Evolutionary conservation across 1,284 basidiomycete species (phyloP), one percentile per base, ranked within the genome.

Genomic region (Coniferiporia weirii): DNA sequence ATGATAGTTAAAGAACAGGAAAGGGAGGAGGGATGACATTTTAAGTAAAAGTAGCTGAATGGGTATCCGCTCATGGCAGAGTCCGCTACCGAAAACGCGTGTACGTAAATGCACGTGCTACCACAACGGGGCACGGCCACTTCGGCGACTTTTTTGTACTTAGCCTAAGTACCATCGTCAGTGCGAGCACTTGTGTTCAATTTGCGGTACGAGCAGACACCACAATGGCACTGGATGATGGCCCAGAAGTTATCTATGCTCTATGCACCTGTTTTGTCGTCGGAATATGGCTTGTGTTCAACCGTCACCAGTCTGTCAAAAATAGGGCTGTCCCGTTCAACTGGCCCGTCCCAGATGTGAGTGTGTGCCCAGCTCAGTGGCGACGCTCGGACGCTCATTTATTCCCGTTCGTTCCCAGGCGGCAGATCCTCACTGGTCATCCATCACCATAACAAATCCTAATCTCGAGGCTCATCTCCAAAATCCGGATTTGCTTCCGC

Each of bases 261-360:
- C 72, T 90, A 34, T 78, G 83, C 1, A 67, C 81, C 38, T 89
- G 85, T 74, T 82, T 88, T 63, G 85, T 79, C 46, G 76, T 87
- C 57, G 89, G 89, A 36, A 88, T 91, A 61, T 91, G 83, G 77
- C 75, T 90, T 20, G 88, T 91, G 53, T 79, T 84, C 65, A 75
- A 83, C 70, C 81, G 89, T 52, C 88, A 90, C 71, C 82, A 87
- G 66, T 83, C 81, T 65, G 79, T 83, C 52, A 81, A 81, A 65
- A 90, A 88, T 66, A 84, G 83, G 59, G 82, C 91, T 0, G 78
- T 91, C 1, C 76, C 79, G 4, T 93, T 93, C 70, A 67, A 73
- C 51, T 76, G 79, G 66, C 74, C 73, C 40, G 67, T 73, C 7
- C 89, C 87, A n/a, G 73, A 78, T 44, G 91, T 91, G 67, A 59